Evolutionary conservation across 805 yeast species (phyloP), one percentile per base, ranked within the genome.

Genomic region (Lachancea waltii): DNA sequence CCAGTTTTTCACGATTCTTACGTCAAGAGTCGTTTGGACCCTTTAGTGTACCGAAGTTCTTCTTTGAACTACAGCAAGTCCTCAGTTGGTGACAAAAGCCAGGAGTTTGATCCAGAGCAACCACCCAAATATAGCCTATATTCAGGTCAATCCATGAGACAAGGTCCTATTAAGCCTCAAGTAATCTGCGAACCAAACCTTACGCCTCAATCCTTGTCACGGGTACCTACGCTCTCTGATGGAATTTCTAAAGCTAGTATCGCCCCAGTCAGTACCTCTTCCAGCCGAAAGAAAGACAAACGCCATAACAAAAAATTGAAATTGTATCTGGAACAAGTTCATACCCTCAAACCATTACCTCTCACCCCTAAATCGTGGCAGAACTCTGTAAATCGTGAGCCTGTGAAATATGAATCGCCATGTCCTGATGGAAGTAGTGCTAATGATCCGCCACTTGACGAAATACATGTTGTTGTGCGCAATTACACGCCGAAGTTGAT

Each of bases 401-500:
- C 17, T 29, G 8, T 7, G n/a, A 13, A 9, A 14, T 20, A 33
- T 16, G n/a, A 15, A 11, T 15, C 16, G n/a, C 7, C 18, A 14
- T n/a, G 21, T 16, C 7, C 20, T 8, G 25, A 22, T 22, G 25
- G 7, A 7, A 20, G 26, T 18, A 19, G 24, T 5, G 36, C 33
- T 16, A 31, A 29, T 4, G 26, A 35, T 2, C 31, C 42, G 15
- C 35, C 21, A n/a, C 25, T 35, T 3, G 47, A 48, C 13, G 24
- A 30, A 10, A 37, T 49, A 3, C 47, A 38, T 19, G 18, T 19
- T 11, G 37, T 34, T 7, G 25, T 34, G 11, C 37, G 37, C 14
- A 41, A 40, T 2, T 66, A 65, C 36, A 20, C 35, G 2, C 62
- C 67, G 19, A 54, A 47, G 11, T 47, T 67, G 21, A 49, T 64